Evolutionary conservation across 2,329 filamentous ascomycete species (phyloP), one percentile per base, ranked within the genome.

Genomic region (Penicillium sp.): DNA sequence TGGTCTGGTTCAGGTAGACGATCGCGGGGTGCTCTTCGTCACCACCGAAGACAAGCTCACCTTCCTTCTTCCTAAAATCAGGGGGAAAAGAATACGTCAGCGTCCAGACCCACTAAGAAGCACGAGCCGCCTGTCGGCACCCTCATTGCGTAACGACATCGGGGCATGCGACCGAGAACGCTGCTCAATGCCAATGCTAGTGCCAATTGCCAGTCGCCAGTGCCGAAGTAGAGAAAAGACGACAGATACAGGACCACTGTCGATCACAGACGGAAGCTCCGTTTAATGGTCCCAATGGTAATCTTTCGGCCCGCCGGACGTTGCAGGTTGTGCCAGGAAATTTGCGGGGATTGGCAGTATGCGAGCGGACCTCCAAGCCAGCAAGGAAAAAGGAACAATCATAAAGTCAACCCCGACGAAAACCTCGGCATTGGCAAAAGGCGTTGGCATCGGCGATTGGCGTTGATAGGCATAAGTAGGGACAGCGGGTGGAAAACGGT

Each of bases 21-120:
- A 98, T 86, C 63, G 95, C 95, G 45, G 95, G 95, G 82, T 97
- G 93, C 70, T 91, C 90, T 70, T 91, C 89, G 73, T 95, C 92
- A 75, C 91, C 93, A 71, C 94, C 95, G 76, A 98, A 98, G 73
- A 99, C 95, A 76, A 94, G 87, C 80, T 92, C 89, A 74, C 93
- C 95, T 83, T 99, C 95, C 78, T 91, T 89, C 68, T 86, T 79
- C 86, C 92, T 95, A 65, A 59, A 71, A 61, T 55, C 11, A 25
- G 59, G 48, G 55, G 55, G 64, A 56, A 57, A 26, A 45, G 62
- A 65, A 64, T 66, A 66, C 70, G 71, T 74, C 64, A 74, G 68
- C 68, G 30, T 42, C 57, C 26, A 42, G 64, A 64, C 64, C 65
- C 67, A 71, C 68, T 57, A 64, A 52, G 54, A 62, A 64, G 65